Conservation (phyloP, 805 yeast genomes). For the Starmera amethionina region DNA sequence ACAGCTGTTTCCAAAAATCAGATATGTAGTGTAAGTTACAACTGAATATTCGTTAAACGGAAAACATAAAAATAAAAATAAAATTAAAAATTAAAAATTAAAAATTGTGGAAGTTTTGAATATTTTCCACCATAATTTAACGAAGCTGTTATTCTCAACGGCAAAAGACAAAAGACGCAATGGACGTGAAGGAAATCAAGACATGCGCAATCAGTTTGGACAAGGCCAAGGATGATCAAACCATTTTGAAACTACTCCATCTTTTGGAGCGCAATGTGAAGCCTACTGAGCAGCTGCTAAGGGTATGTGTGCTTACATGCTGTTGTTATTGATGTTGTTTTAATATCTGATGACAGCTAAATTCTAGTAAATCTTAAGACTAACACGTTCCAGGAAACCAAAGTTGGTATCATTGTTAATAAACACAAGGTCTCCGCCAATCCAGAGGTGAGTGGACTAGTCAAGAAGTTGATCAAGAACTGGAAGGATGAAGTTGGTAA, state of each 20-base stretch:
- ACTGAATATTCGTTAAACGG: no score
- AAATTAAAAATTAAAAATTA: no score
- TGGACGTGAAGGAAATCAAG: conserved; percentile 70
- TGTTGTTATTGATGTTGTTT: not conserved
- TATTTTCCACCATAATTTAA: no score
- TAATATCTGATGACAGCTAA: not conserved
- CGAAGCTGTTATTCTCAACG: no score
- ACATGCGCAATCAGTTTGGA: conserved; percentile 65
- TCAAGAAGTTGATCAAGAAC: conserved; percentile 68
- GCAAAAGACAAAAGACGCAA: conserved; percentile 11
- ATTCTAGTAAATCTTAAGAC: not conserved
- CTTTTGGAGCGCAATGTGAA: conserved; percentile 59
- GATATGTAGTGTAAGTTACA: no score
- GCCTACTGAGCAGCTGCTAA: conserved; percentile 77
- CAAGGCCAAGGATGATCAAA: conserved; percentile 54
- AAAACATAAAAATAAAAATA: no score
- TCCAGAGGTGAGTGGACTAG: conserved; percentile 57
- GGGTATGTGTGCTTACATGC: conserved; percentile 30
- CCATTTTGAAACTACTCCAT: conserved; percentile 56
- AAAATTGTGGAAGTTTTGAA: no score
- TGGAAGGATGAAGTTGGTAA: conserved; percentile 87
- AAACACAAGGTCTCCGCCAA: conserved; percentile 65
- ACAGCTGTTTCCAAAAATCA: no score
- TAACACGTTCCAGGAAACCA: conserved; percentile 48
- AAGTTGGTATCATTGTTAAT: conserved; percentile 95